Conservation (phyloP, 345 rosid genomes). For the Eutrema yunnanense region DNA sequence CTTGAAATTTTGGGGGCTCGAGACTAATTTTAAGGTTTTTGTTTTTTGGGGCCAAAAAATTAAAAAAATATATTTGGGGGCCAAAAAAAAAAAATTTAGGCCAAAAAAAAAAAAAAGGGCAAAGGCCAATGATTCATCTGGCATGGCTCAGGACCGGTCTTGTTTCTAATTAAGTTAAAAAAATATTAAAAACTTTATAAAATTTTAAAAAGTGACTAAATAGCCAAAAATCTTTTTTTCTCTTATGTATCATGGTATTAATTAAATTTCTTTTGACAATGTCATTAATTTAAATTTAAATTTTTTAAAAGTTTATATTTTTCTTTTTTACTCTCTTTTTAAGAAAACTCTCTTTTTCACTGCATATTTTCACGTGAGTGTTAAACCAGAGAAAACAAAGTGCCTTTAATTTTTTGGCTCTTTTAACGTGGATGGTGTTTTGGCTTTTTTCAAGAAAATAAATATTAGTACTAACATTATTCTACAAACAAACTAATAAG, state of each 20-base stretch:
- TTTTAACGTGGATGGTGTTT: conserved; percentile 28
- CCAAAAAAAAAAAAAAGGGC: too few relatives aligned
- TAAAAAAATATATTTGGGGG: too few relatives aligned
- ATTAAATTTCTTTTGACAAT: not conserved
- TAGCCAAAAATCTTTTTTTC: too few relatives aligned
- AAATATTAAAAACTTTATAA: too few relatives aligned
- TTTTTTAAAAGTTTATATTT: conserved; percentile 13
- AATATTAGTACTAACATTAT: not conserved
- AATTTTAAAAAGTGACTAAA: too few relatives aligned
- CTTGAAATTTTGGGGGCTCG: too few relatives aligned
- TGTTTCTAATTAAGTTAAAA: too few relatives aligned
- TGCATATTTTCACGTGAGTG: conserved; percentile 32
- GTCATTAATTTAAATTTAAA: not conserved
- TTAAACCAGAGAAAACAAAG: conserved; percentile 28
- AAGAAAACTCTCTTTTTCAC: conserved; percentile 17
- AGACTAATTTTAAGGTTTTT: too few relatives aligned
- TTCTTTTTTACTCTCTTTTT: not conserved
- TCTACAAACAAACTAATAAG: not conserved
- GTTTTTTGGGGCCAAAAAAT: too few relatives aligned
- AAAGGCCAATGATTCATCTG: too few relatives aligned
- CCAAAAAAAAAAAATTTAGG: too few relatives aligned
- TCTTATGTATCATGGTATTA: not conserved
- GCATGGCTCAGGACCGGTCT: too few relatives aligned
- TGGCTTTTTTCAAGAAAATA: conserved; percentile 13
- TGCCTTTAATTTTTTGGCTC: conserved; percentile 23